A percentile compares a stretch with the other conserved stretches of the same genome.
Conservation (phyloP, 2,329 filamentous ascomycete genomes). For the Bertia moriformis region DNA sequence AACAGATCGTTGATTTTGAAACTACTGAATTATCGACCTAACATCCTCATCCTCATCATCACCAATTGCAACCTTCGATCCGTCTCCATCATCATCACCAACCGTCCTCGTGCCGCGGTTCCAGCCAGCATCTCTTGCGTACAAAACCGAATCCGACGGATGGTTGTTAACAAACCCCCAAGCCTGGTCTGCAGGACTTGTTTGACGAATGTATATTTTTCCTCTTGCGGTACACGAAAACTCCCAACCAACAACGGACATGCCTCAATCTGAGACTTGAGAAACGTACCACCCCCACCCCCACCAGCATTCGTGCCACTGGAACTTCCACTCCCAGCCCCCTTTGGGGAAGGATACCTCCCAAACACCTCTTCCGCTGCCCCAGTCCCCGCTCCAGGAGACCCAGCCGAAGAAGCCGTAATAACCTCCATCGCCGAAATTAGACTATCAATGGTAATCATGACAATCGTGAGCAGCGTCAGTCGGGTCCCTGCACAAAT, state of each 20-base stretch:
- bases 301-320: not conserved
- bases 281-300: not conserved
- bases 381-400: too few species aligned
- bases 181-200: conserved; percentile 4
- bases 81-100: conserved; percentile 15
- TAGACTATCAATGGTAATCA: not conserved
- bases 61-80: conserved; percentile 13
- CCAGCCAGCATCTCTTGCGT: conserved; percentile 9
- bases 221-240: not conserved
- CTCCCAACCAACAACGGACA: not conserved
- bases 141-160: conserved; percentile 11
- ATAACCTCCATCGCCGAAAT: too few species aligned
- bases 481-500: conserved; percentile 1
- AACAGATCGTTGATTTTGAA: too few species aligned
- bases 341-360: not conserved
- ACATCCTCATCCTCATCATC: conserved; percentile 13
- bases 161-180: conserved; percentile 11
- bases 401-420: too few species aligned
- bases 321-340: not conserved
- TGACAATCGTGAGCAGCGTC: not conserved
- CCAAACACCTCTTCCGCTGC: too few species aligned
- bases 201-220: not conserved
- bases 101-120: conserved; percentile 8
- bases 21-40: conserved; percentile 2
- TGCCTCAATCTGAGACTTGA: not conserved